A percentile compares a stretch with the other conserved stretches of the same genome.
phyloP scores from a whole-genome alignment of 768 basidiomycete species.

The Lepiota venenata region DNA sequence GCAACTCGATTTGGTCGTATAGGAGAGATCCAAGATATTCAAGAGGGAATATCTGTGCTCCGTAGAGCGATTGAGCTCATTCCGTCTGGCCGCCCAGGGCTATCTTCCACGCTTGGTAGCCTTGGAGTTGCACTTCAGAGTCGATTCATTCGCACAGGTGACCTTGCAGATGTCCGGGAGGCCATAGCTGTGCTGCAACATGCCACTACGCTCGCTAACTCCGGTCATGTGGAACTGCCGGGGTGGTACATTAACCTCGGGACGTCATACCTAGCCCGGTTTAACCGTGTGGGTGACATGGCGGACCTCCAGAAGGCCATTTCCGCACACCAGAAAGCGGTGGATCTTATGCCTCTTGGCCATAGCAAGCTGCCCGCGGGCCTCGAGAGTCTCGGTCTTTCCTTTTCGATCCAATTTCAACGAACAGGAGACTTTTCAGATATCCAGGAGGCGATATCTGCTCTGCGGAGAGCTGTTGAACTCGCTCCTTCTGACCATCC shows the following conservation, averaged over 20 bases:
- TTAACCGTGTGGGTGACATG: conserved; percentile 18
- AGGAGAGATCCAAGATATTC: background rate
- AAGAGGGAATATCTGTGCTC: background rate
- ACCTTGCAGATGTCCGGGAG: conserved; percentile 14
- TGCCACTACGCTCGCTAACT: background rate
- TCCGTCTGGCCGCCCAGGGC: background rate
- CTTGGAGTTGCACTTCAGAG: conserved; percentile 10
- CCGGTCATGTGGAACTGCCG: conserved; percentile 2
- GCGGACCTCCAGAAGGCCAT: conserved; percentile 21
- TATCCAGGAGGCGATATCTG: conserved; percentile 18
- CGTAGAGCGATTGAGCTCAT: conserved; percentile 2
- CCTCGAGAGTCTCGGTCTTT: conserved; percentile 14
- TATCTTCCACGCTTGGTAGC: background rate
- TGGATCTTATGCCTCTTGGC: background rate
- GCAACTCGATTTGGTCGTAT: background rate
- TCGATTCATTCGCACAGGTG: background rate
- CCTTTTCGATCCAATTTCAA: conserved; percentile 17
- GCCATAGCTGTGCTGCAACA: background rate
- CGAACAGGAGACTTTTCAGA: conserved; percentile 19
- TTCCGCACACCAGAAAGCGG: background rate
- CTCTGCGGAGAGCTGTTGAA: conserved; percentile 9
- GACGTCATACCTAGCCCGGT: conserved; percentile 16
- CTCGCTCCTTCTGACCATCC: conserved; percentile 10
- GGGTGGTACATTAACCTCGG: conserved; percentile 18
- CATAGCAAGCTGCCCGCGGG: background rate